phyloP scores from a whole-genome alignment of 2,329 filamentous ascomycete species.

The Fusarium mundagurra region DNA sequence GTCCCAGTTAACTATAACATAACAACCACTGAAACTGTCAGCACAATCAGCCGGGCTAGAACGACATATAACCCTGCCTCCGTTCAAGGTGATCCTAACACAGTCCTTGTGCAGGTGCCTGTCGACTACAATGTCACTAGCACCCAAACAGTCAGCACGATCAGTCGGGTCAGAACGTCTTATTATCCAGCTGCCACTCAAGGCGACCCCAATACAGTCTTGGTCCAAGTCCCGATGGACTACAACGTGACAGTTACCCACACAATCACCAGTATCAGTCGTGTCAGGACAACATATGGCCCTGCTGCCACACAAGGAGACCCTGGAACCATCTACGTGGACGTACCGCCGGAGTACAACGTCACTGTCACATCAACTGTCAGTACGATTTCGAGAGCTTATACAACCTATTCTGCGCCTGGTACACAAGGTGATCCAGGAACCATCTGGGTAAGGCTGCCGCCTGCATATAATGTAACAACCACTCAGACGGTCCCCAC shows the following conservation, averaged over 20 bases:
- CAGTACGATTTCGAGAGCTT: not conserved
- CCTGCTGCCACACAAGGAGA: slow-evolving; percentile 9
- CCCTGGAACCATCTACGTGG: not conserved
- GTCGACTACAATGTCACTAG: not conserved
- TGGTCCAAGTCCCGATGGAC: not conserved
- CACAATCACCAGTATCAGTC: not conserved
- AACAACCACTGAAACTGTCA: not conserved
- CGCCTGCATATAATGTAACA: slow-evolving; percentile 10
- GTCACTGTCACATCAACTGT: not conserved
- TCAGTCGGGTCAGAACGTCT: not conserved
- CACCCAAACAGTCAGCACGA: not conserved
- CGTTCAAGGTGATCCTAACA: slow-evolving; percentile 6
- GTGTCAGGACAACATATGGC: not conserved
- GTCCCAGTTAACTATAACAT: not conserved
- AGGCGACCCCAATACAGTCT: not conserved
- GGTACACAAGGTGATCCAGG: slow-evolving; percentile 6
- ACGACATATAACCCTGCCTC: not conserved
- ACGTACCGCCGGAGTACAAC: not conserved
- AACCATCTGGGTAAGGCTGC: slow-evolving; percentile 1
- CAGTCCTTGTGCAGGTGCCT: slow-evolving; percentile 9
- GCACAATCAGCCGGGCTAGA: not conserved
- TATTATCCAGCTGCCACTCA: not conserved
- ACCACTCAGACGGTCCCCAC: not conserved
- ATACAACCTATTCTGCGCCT: slow-evolving; percentile 1
- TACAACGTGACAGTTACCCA: slow-evolving; percentile 3